phyloP scores from a whole-genome alignment of 148 eudicot genomes.

The Nepenthes gracilis region DNA sequence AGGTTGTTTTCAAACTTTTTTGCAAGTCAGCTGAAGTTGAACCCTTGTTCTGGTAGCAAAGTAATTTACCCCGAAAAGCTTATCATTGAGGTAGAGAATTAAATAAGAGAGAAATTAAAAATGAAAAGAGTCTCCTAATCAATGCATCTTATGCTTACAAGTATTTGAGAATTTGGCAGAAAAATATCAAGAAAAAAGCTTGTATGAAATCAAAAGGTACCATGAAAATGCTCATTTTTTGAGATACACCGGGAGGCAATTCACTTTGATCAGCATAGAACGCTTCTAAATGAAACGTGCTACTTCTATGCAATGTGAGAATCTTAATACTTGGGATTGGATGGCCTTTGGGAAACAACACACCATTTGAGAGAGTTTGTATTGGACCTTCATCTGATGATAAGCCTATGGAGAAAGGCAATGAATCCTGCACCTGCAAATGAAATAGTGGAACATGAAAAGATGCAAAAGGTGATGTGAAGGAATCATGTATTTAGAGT shows the following conservation, averaged over 20 bases:
- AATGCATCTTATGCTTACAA: no score
- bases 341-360: conserved; percentile 63
- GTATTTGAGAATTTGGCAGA: neutral
- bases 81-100: no score
- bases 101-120: no score
- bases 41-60: no score
- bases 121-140: no score
- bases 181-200: neutral
- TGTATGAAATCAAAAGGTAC: conserved; percentile 16
- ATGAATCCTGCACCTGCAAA: conserved; percentile 71
- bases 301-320: conserved; percentile 42
- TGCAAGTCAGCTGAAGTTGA: no score
- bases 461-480: neutral
- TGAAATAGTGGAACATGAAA: conserved; percentile 8
- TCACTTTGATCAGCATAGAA: conserved; percentile 50
- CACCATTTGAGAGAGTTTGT: conserved; percentile 26
- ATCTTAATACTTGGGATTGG: conserved; percentile 76
- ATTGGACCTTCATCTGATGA: conserved; percentile 43
- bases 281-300: conserved; percentile 51
- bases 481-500: conserved; percentile 1
- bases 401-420: conserved; percentile 74
- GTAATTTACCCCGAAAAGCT: no score
- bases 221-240: conserved; percentile 48
- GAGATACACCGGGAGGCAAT: conserved; percentile 56
- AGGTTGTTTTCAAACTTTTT: no score